Evolutionary conservation across 257 asterid genomes (phyloP), one percentile per base, ranked within the genome.

Genomic region (Jasminum sambac): DNA sequence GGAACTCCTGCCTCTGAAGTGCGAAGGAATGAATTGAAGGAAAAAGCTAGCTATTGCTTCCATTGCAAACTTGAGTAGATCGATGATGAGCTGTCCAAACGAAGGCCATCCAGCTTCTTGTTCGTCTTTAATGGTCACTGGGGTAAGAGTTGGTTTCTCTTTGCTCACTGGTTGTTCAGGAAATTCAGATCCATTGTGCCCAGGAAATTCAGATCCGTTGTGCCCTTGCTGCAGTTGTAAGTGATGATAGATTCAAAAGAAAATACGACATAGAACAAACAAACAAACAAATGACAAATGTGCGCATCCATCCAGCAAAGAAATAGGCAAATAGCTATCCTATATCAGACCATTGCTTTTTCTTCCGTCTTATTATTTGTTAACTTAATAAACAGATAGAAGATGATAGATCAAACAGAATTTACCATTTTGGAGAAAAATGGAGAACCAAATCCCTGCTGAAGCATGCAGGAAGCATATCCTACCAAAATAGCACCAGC

Each of bases 81-180:
- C 98, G 76, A 79, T 69, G 4, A 91, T 14, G 7, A 95, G 85
- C 83, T 91, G 98, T 58, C 95, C 94, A 11, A 95, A 89, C 21
- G 97, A 91, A 8, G 97, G 97, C 97, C 98, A 91, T 39, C 87
- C 92, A 42, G 92, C 87, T 87, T 71, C 97, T 16, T 82, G 85
- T 70, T 85, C 95, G 6, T 84, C 93, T 79, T 86, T 86, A 62
- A 63, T 72, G 11, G 80, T 66, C 70, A 72, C 80, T 23, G 73
- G 82, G 26, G 74, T 44, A 8, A 89, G 87, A 55, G 79, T 34
- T 1, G 85, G 83, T 61, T 66, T 78, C 78, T 81, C 86, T 77
- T 87, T 84, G 79, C 76, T 81, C 67, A 64, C 62, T 26, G 79
- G 66, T 70, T 81, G 82, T 48, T 83, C 85, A 38, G 78, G 82